These are phyloP conservation scores for Berkeleyomyces basicola DNA, from an alignment of 2,329 filamentous ascomycete species.

Conservation along the genomic window DNA sequence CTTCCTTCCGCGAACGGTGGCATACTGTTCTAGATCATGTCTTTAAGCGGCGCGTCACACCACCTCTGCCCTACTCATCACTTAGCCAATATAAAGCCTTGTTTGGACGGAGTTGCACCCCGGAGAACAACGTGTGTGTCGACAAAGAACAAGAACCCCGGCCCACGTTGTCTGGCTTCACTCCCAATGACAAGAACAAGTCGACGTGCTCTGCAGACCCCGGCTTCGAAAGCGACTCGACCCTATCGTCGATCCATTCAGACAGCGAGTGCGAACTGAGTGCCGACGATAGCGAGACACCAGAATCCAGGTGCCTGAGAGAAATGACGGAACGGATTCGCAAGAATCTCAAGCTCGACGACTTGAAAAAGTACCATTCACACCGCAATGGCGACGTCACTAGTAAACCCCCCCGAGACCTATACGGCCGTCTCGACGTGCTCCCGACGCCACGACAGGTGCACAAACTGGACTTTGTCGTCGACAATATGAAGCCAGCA, in stretches of 20 bases:
- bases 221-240: not conserved
- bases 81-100: conserved; percentile 4
- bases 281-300: not conserved
- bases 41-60: conserved; percentile 36
- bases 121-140: not conserved
- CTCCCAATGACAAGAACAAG: not conserved
- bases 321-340: not conserved
- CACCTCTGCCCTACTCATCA: conserved; percentile 22
- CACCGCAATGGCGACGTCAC: not conserved
- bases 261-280: not conserved
- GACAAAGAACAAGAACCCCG: not conserved
- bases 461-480: not conserved
- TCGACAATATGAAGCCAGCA: conserved; percentile 55
- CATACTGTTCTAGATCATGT: conserved; percentile 50
- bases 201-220: not conserved
- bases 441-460: not conserved
- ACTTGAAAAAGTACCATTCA: not conserved
- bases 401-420: not conserved
- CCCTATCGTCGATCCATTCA: not conserved
- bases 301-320: not conserved
- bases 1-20: conserved; percentile 65
- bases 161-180: not conserved
- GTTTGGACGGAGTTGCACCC: not conserved
- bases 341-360: not conserved
- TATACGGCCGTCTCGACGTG: not conserved